Base-by-base conservation (phyloP, 2,329 filamentous ascomycete species). In the Setomelanomma holmii region DNA sequence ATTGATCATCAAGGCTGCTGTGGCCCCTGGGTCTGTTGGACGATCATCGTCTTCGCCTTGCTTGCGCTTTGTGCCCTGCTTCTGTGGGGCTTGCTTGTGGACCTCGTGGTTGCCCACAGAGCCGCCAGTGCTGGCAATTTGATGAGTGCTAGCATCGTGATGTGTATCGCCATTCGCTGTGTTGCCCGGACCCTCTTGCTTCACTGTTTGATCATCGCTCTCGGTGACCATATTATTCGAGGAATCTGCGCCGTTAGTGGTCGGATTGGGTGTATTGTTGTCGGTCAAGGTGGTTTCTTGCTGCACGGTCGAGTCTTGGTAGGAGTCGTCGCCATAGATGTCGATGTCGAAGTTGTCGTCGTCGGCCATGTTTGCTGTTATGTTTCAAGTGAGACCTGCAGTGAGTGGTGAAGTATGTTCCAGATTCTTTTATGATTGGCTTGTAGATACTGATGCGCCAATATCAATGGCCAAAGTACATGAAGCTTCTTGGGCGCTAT, bases 1-100 rank as follows among this genome's bases (percentile, higher is more conserved):
- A 2, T 91, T 93, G 47, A 98, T 85, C 73, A 96, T 86, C 23
- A 98, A 78, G 0, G 93, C 92, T 20, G 86, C 80, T 4, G 84
- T 86, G 2, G 86, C 86, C 56, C 82, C 82, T 1, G 82, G 81
- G 53, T 88, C 86, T 4, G 81, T 71, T 1, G 79, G 80, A 20
- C 83, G 78, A 46, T 86, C 82, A 45, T 80, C 72, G 36, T 79
- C 72, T 17, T 72, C 78, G 17, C 78, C 79, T 53, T 85, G 83
- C 69, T 88, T 88, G 50, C 86, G 82, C 70, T 88, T 88, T 40
- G 80, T 77, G 33, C 84, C 84, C 64, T 86, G 84, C 53, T 81
- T 80, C 39, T 78, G 77, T 20, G 77, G 77, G 45, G 75, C 73
- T 63, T 78, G 78, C 59, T 71, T 78, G 49, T 74, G 74, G 35